Conservation (phyloP, 2,329 filamentous ascomycete species). For the Talaromyces sp. region DNA sequence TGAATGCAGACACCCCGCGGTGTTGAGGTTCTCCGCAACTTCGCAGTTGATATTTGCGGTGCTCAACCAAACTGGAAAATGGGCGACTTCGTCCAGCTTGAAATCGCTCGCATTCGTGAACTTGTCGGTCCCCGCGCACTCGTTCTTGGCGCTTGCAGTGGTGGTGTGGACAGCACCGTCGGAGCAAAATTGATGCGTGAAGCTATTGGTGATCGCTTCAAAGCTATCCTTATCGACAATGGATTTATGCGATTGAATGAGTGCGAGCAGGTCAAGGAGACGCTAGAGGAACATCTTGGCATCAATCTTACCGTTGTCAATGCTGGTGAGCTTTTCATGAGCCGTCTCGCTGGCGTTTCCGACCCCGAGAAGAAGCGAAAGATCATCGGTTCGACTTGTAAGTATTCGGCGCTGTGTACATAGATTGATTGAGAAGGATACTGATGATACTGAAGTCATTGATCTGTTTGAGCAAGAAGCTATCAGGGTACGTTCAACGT, state of each 20-base stretch:
- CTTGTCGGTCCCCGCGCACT: conserved; percentile 79
- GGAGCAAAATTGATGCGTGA: conserved; percentile 80
- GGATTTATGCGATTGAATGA: conserved; percentile 84
- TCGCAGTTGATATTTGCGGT: conserved; percentile 76
- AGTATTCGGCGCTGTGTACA: background rate
- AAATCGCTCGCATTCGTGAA: conserved; percentile 74
- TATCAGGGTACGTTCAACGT: conserved; percentile 34
- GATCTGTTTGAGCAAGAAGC: conserved; percentile 81
- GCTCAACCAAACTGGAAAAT: conserved; percentile 79
- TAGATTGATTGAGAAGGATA: background rate
- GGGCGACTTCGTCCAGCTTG: conserved; percentile 74
- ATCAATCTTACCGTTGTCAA: conserved; percentile 91
- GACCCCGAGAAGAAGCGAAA: conserved; percentile 88
- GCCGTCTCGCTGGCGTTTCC: conserved; percentile 67
- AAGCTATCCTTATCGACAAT: conserved; percentile 81
- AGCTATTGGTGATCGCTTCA: conserved; percentile 67
- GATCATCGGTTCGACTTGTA: conserved; percentile 65
- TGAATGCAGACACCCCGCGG: conserved; percentile 58
- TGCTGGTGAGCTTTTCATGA: conserved; percentile 72
- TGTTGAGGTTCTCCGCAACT: conserved; percentile 72
- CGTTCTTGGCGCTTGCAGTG: conserved; percentile 74
- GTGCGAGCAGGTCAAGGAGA: conserved; percentile 75
- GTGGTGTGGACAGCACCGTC: conserved; percentile 87
- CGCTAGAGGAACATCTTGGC: conserved; percentile 71
- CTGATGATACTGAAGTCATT: conserved; percentile 53